Conservation (phyloP, 306 rosid genomes). For the Ceratonia siliqua region DNA sequence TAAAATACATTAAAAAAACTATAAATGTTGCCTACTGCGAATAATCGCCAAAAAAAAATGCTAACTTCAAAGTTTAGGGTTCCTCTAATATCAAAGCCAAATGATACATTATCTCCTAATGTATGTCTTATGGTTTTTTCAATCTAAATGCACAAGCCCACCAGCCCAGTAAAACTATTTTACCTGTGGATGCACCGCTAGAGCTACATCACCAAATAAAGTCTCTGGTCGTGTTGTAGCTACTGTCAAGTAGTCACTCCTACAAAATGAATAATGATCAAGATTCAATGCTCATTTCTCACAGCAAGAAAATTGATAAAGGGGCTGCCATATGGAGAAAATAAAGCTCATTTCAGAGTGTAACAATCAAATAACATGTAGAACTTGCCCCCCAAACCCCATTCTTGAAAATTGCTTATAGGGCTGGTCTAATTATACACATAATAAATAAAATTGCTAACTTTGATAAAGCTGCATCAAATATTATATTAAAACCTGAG, state of each 20-base stretch:
- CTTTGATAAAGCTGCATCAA: not conserved
- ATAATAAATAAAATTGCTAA: not conserved
- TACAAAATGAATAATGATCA: slow-evolving; percentile 38
- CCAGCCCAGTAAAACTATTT: slow-evolving; percentile 29
- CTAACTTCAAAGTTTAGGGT: not conserved
- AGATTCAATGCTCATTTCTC: slow-evolving; percentile 28
- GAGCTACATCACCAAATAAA: slow-evolving; percentile 94
- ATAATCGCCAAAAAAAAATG: no score
- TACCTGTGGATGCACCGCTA: slow-evolving; percentile 92
- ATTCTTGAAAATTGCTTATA: not conserved
- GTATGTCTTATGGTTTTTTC: not conserved
- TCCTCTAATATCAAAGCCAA: not conserved
- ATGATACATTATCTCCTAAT: not conserved
- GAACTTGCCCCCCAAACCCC: not conserved
- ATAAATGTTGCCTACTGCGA: no score
- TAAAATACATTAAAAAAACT: no score
- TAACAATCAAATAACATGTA: slow-evolving; percentile 20
- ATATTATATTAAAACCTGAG: slow-evolving; percentile 18
- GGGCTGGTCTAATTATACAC: not conserved
- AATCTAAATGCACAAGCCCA: not conserved
- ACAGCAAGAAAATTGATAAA: slow-evolving; percentile 6
- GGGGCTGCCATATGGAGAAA: slow-evolving; percentile 7
- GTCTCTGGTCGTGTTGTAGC: slow-evolving; percentile 99
- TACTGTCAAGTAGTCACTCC: slow-evolving; percentile 81
- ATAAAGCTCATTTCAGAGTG: slow-evolving; percentile 1